Base-by-base conservation (phyloP, 1,139 yeast genomes). In the Pichia sp. region DNA sequence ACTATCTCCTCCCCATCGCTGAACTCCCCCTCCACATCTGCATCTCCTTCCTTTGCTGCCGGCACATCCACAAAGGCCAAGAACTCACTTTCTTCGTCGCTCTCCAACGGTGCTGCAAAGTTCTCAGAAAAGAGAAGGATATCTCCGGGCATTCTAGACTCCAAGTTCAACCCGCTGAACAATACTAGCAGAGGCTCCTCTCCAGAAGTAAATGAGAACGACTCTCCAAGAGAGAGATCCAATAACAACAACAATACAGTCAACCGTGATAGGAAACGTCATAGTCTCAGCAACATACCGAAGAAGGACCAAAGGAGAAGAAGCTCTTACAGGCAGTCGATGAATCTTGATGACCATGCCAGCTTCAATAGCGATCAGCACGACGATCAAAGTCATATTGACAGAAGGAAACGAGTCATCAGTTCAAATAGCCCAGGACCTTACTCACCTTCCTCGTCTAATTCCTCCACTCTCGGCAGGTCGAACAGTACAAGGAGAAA, bases 401-500 rank as follows among this genome's bases (percentile, higher is more conserved):
- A 47, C 29, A 8, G 29, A 19, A 23, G 50, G n/a, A 47, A 47
- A 38, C 44, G 50, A n/a, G 19, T 47, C 13, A 26, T 6, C 15
- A 16, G 16, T 13, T 44, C 47, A 4, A 31, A 1, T 10, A n/a
- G 46, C 5, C 42, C 54, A 6, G n/a, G 19, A 15, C 43, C 44
- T 23, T 5, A 26, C 13, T n/a, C 7, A 8, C 5, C 34, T 16
- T 13, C 52, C 6, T 26, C 10, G 7, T 44, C 52, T 16, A n/a
- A 46, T 5, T 26, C 10, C 16, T 44, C 52, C 11, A 10, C 38
- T 13, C n/a, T 48, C 1, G 15, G 38, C 5, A 48, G 54, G 19
- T 52, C 54, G 4, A 48, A 44, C 13, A 52, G 52, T 34, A 52
- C 52, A 7, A 30, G 52, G 31, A 52, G 29, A 16, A 50, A 52